Evolutionary conservation across 75 land plant species (phyloP).

Genomic region (Cupressus sempervirens): DNA sequence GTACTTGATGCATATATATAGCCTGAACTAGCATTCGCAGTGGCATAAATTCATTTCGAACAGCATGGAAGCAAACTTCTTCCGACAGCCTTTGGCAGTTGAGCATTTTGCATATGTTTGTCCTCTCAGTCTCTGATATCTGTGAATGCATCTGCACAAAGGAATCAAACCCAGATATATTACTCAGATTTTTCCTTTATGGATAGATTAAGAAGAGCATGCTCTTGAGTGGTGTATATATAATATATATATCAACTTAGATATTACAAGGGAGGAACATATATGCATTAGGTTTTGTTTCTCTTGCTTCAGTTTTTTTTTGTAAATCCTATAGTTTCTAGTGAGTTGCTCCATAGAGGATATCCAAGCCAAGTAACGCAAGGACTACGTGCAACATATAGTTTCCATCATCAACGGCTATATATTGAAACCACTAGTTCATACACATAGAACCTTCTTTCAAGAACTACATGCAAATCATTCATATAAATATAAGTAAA

Average conservation of each 20-base stretch:
- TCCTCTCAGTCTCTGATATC: slow-evolving; percentile 17
- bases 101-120: slow-evolving; percentile 24
- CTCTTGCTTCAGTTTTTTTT: neutral
- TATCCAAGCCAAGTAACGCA: too few species aligned
- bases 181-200: neutral
- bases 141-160: slow-evolving; percentile 25
- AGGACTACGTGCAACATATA: too few species aligned
- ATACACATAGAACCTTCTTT: neutral
- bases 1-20: slow-evolving; percentile 42
- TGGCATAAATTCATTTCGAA: slow-evolving; percentile 42
- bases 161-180: neutral
- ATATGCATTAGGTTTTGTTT: neutral
- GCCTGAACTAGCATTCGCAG: slow-evolving; percentile 46
- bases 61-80: slow-evolving; percentile 35
- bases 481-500: neutral
- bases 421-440: neutral
- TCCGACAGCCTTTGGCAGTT: slow-evolving; percentile 42
- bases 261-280: neutral
- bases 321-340: too few species aligned
- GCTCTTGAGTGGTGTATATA: neutral
- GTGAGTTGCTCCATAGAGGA: too few species aligned
- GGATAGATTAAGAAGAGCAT: neutral
- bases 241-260: neutral
- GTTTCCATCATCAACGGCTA: neutral
- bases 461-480: neutral